These are phyloP conservation scores for Solanum aculeatissimum DNA, from an alignment of 305 asterid genomes.

Conservation along the genomic window DNA sequence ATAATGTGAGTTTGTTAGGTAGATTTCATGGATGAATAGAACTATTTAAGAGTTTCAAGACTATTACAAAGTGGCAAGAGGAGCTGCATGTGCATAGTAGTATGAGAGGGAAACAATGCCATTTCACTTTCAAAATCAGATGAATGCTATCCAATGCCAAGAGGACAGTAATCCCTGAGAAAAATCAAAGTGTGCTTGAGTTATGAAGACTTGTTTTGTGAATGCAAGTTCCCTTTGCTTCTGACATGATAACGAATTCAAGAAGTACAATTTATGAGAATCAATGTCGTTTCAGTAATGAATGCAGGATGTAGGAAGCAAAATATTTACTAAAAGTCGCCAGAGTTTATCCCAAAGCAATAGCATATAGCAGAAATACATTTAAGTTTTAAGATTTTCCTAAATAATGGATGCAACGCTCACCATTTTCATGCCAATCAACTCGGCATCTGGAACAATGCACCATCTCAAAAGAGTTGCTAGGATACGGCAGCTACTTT, in stretches of 20 bases:
- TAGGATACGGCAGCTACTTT: conserved; percentile 78
- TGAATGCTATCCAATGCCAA: background rate
- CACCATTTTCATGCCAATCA: conserved; percentile 88
- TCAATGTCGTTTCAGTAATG: background rate
- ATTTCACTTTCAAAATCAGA: background rate
- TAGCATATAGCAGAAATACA: background rate
- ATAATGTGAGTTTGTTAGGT: background rate
- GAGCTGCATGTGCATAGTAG: background rate
- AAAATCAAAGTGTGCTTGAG: background rate
- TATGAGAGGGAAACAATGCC: background rate
- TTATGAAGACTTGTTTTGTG: background rate
- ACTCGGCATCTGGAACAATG: conserved; percentile 96
- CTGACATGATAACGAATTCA: background rate
- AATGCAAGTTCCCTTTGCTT: background rate
- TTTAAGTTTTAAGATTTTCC: background rate
- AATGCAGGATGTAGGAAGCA: background rate
- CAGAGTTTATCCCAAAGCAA: background rate
- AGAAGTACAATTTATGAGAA: background rate
- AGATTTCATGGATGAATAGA: background rate
- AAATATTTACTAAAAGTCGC: background rate
- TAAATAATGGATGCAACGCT: conserved; percentile 4
- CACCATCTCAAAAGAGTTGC: conserved; percentile 82
- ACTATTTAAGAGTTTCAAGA: background rate
- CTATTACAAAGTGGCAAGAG: background rate
- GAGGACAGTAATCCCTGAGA: background rate